Base-by-base conservation (phyloP, 345 rosid species). In the Raphanus sativus region DNA sequence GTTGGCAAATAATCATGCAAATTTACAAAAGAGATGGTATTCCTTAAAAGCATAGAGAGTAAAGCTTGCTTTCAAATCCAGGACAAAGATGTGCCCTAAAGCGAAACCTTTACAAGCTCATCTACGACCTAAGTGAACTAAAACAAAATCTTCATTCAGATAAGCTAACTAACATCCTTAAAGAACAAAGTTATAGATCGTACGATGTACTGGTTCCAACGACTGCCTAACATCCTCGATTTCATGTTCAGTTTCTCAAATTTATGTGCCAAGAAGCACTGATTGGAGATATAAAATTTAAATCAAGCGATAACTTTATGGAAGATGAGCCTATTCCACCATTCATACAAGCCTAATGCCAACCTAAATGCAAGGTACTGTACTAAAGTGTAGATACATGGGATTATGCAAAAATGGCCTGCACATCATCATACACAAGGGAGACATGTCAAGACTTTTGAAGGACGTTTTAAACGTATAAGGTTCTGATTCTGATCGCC, bases 401-500 rank as follows among this genome's bases (percentile, higher is more conserved):
- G 48, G 71, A 77, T 21, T 13, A 60, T 54, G 75, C 42, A 62
- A 69, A 60, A 11, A 6, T 12, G 30, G 55, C 7, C 55, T 69
- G 54, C 69, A 11, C 5, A 10, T 65, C 54, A 65, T 7, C 59
- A 45, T 67, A 64, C 33, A 40, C 13, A 64, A 28, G 5, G 29
- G 5, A 62, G 25, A 62, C 55, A 62, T 70, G 55, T 28, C 34
- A 77, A 16, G 16, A 16, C 50, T 36, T 17, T 70, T 52, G 54
- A 62, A 69, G 30, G 71, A 64, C 36, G 6, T 54, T 50, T 34
- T 8, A 64, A 16, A 33, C 26, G 48, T n/a, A 75, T 4, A 73
- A 75, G 60, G 76, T 65, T 69, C 71, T 59, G 50, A 61, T 62
- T 50, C 63, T 56, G 75, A 28, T 81, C 83, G 81, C 69, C 61